A percentile compares a stretch with the other conserved stretches of the same genome.
Conservation (phyloP, 345 rosid species). For the Limnanthes douglasii region DNA sequence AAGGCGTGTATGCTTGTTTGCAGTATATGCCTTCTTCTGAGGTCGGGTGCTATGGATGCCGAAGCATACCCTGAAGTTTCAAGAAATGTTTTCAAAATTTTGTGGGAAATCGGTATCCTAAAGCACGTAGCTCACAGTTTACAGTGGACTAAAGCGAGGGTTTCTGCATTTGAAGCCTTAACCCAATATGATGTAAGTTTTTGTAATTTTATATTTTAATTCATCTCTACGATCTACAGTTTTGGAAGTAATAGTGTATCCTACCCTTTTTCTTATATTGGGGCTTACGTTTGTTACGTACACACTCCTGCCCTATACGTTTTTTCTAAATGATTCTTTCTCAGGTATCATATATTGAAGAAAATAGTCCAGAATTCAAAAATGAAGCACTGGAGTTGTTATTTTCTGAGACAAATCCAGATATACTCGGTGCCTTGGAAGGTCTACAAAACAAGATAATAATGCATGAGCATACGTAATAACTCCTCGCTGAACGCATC, state of each 20-base stretch:
- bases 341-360: slow-evolving; percentile 44
- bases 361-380: slow-evolving; percentile 44
- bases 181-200: slow-evolving; percentile 54
- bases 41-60: slow-evolving; percentile 95
- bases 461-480: slow-evolving; percentile 67
- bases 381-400: slow-evolving; percentile 27
- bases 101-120: slow-evolving; percentile 50
- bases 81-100: slow-evolving; percentile 43
- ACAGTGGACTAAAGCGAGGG: slow-evolving; percentile 65
- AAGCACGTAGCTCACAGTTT: slow-evolving; percentile 16
- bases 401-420: slow-evolving; percentile 41
- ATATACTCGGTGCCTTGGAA: slow-evolving; percentile 55
- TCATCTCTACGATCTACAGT: slow-evolving; percentile 7
- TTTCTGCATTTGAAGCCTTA: slow-evolving; percentile 58
- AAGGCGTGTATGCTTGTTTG: too few species aligned
- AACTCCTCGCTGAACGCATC: not conserved
- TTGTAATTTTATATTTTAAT: slow-evolving; percentile 2
- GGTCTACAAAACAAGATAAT: slow-evolving; percentile 60
- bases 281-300: too few species aligned
- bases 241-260: too few species aligned
- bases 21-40: slow-evolving; percentile 64
- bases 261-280: too few species aligned
- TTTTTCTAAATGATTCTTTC: too few species aligned
- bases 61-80: slow-evolving; percentile 76
- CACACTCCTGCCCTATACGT: too few species aligned